Base-by-base conservation (phyloP, 2,329 filamentous ascomycete genomes). In the Botrytis byssoidea region DNA sequence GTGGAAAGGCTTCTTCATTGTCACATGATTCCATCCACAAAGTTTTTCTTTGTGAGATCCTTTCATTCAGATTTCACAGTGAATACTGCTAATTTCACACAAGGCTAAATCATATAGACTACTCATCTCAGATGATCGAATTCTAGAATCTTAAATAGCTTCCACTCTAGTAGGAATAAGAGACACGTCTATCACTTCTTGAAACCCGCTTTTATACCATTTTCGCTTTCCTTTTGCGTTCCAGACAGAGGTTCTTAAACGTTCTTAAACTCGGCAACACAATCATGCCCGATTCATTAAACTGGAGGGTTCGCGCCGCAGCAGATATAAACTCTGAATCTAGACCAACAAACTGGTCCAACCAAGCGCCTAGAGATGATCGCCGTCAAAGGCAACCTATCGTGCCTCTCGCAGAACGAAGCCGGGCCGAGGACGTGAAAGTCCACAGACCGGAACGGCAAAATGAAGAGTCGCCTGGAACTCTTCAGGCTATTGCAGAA, bases 331-430 rank as follows among this genome's bases (percentile, higher is more conserved):
- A 1, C 7, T 22, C 66, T 22, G 57, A 32, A 18, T 12, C 69
- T 22, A 35, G 25, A 51, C 32, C 25, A 29, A 37, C 44, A 32
- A 40, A 51, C 3, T 37, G 59, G 42, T 40, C 42, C 14, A 51
- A 10, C 25, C 59, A 35, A 51, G 22, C 9, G 29, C 29, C 57
- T 29, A 65, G 59, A 25, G 46, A 64, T 51, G 35, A 65, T 65
- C n/a, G 1, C 29, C 69, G 18, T 55, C 69, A 65, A 22, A 29
- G 69, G 5, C 69, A 71, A 25, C 69, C 69, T 10, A 71, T 71
- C 32, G 44, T 71, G 3, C 22, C 59, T 14, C 59, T 65, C 14
- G 59, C 42, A 42, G 69, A 64, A 9, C 48, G 69, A 42, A 65
- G 22, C 14, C 44, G 59, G 5, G 4, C 6, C 42, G 69, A 71